Base-by-base conservation (phyloP, 768 basidiomycete genomes). In the Cystobasidiopsis lactophilus region DNA sequence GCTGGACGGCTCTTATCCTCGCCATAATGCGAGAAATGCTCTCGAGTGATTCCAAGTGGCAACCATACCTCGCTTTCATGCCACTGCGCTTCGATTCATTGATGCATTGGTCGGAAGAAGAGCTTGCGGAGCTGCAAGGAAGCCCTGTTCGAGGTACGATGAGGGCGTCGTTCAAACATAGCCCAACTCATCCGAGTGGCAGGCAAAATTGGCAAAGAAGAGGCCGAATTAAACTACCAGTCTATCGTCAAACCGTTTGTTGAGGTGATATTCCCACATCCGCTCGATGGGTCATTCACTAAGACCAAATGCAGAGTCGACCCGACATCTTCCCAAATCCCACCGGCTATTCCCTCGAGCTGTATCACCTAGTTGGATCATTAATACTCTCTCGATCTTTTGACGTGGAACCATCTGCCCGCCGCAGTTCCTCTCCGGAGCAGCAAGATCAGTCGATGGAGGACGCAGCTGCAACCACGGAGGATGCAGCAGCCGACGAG, bases 321-420 rank as follows among this genome's bases (percentile, higher is more conserved):
- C 72, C 75, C 13, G 76, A 79, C 55, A 65, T 89, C n/a, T 95
- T 96, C 72, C 41, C 56, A 61, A 3, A 62, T 58, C 39, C 50
- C 7, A 31, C 24, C 19, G 68, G 73, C 62, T 93, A 82, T 66
- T 75, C 79, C 0, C 65, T 88, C 14, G 73, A 77, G 40, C 70
- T 73, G 19, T 95, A 81, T 62, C 93, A 96, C 65, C 66, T 82
- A 30, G 84, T 83, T 71, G 93, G 93, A 7, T 88, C 83, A 57
- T 74, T 83, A 24, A 85, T 98, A 54, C 73, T 95, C 4, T 93
- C 88, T 3, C 74, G 93, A 39, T 88, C 86, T 61, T 98, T 98
- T 67, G 77, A 76, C 29, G 77, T 98, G 29, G 78, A 79, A 54
- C 72, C 69, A 51, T 75, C 56, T 50, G 21, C 52, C 53, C 21